phyloP scores from a whole-genome alignment of 768 basidiomycete genomes.

The Psilocybe sp. region DNA sequence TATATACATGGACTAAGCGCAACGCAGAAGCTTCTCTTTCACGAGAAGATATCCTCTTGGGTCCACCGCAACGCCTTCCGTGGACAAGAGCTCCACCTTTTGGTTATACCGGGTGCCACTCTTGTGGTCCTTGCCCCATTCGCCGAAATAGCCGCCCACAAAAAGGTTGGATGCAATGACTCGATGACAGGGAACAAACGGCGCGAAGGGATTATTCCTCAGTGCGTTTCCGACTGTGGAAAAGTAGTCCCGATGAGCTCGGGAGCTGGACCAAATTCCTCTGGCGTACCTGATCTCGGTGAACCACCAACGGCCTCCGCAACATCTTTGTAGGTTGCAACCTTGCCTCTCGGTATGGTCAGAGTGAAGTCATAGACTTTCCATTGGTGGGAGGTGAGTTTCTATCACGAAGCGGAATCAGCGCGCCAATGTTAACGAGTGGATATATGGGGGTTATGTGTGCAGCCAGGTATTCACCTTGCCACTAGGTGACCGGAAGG shows the following conservation, averaged over 20 bases:
- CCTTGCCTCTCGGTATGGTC: slow-evolving; percentile 48
- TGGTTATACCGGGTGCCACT: slow-evolving; percentile 38
- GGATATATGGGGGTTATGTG: too few species aligned
- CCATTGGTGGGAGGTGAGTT: slow-evolving; percentile 54
- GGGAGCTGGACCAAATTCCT: not conserved
- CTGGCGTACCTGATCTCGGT: slow-evolving; percentile 55
- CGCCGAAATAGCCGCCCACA: slow-evolving; percentile 63
- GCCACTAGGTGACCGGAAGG: slow-evolving; percentile 30
- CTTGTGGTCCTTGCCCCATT: slow-evolving; percentile 50
- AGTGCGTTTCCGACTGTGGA: slow-evolving; percentile 61
- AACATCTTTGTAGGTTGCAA: slow-evolving; percentile 57
- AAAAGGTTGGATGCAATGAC: slow-evolving; percentile 60
- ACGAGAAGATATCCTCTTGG: slow-evolving; percentile 36
- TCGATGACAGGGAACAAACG: slow-evolving; percentile 68
- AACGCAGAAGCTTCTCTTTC: not conserved
- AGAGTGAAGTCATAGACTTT: slow-evolving; percentile 53
- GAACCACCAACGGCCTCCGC: slow-evolving; percentile 53
- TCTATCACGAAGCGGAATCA: slow-evolving; percentile 25
- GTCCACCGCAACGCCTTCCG: slow-evolving; percentile 54
- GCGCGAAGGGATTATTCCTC: slow-evolving; percentile 64
- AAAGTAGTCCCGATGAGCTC: not conserved
- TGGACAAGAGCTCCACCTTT: slow-evolving; percentile 48
- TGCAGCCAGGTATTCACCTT: slow-evolving; percentile 25
- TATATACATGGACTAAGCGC: too few species aligned
- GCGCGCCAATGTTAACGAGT: not conserved